Conservation (phyloP, 1,284 basidiomycete genomes). For the Cryptococcus sp. region DNA sequence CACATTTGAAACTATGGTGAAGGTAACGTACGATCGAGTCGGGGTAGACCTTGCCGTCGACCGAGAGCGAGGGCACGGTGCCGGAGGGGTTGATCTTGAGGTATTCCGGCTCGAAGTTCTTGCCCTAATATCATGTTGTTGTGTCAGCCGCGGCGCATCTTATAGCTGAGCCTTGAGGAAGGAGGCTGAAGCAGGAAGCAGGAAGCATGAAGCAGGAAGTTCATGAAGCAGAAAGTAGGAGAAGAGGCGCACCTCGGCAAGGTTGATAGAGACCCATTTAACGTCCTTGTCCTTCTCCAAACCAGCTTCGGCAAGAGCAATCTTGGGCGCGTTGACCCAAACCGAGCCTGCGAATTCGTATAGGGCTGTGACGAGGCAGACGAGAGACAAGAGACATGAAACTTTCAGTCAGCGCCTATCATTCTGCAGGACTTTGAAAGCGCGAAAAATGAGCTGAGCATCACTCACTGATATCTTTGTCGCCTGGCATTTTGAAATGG, state of each 20-base stretch:
- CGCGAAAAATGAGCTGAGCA: no score
- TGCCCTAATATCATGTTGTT: constrained; percentile 52
- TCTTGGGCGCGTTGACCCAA: constrained; percentile 49
- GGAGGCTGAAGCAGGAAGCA: no score
- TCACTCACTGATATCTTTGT: no score
- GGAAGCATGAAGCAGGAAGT: no score
- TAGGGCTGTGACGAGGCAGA: constrained; percentile 23
- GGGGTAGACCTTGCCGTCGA: constrained; percentile 56
- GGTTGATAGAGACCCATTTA: constrained; percentile 37
- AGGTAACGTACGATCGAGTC: constrained; percentile 53
- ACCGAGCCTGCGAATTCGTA: constrained; percentile 46
- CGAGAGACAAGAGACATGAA: no score
- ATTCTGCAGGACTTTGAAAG: no score
- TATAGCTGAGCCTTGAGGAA: no score
- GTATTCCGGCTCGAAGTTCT: constrained; percentile 66
- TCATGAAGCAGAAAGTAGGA: no score
- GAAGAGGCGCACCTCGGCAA: constrained; percentile 35
- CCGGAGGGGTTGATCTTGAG: constrained; percentile 61
- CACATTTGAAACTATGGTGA: not conserved
- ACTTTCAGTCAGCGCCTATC: no score
- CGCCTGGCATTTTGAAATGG: no score
- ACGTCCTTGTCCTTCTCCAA: constrained; percentile 36
- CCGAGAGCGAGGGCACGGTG: constrained; percentile 62
- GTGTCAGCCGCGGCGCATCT: no score
- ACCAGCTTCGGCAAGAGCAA: constrained; percentile 45